Conservation (phyloP, 1,139 yeast species). For the Geotrichum aggregatum region DNA sequence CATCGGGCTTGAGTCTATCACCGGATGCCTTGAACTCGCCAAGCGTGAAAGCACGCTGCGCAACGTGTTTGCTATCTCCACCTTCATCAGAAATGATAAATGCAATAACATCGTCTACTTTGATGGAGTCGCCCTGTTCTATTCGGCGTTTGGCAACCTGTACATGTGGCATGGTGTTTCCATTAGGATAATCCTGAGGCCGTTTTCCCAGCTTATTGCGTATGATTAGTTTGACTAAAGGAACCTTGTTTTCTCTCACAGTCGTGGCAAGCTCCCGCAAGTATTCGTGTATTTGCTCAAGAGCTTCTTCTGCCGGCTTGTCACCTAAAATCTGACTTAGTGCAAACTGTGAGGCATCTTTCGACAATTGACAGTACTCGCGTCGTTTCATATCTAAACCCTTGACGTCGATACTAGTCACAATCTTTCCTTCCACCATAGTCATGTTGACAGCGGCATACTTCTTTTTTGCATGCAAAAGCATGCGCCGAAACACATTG, state of each 20-base stretch:
- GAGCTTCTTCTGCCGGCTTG: conserved; percentile 71
- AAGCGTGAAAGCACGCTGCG: conserved; percentile 76
- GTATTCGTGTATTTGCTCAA: conserved; percentile 68
- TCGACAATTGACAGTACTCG: conserved; percentile 89
- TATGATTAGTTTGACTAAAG: conserved; percentile 53
- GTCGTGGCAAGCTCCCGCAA: conserved; percentile 58
- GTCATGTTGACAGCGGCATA: conserved; percentile 82
- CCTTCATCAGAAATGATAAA: conserved; percentile 54
- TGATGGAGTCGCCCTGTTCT: conserved; percentile 75
- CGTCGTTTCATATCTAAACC: conserved; percentile 97
- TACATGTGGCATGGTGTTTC: conserved; percentile 85
- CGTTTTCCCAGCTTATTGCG: conserved; percentile 43
- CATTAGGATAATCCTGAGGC: conserved; percentile 43
- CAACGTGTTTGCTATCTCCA: conserved; percentile 41
- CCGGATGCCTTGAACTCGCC: conserved; percentile 60
- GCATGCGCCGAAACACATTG: conserved; percentile 78
- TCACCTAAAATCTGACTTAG: conserved; percentile 69
- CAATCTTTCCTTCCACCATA: conserved; percentile 45
- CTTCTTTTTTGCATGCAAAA: conserved; percentile 94
- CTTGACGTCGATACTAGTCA: conserved; percentile 73
- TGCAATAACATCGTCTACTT: conserved; percentile 87
- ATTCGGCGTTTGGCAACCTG: conserved; percentile 83
- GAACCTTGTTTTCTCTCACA: conserved; percentile 57
- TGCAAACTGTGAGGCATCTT: conserved; percentile 76
- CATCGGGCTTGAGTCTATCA: conserved; percentile 61